Evolutionary conservation across 495 filamentous ascomycete species (phyloP).

Genomic region (Choiromyces venosus): DNA sequence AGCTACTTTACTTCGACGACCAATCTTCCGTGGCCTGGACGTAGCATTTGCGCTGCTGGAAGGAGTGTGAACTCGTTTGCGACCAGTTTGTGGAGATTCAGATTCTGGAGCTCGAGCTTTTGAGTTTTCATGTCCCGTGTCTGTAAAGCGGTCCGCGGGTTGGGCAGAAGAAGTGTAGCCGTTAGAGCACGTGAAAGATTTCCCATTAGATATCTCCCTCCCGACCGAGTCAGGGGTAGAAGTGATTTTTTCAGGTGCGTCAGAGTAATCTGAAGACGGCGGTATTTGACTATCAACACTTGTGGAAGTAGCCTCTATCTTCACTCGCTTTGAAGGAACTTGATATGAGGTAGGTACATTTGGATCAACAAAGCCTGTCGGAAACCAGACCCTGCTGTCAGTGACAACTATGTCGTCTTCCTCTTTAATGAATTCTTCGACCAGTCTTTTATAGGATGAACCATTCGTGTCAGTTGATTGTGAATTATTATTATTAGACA

Average conservation of each 20-base stretch:
- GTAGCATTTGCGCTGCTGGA: background rate
- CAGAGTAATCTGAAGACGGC: background rate
- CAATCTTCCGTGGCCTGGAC: background rate
- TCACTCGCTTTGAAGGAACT: background rate
- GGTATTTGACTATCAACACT: background rate
- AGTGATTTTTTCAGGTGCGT: background rate
- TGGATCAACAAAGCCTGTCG: background rate
- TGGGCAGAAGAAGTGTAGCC: background rate
- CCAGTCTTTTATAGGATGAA: background rate
- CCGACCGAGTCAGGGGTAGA: background rate
- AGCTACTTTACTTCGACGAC: background rate
- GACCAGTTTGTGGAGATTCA: background rate
- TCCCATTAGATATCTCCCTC: background rate
- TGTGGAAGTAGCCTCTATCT: background rate
- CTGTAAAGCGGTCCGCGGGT: background rate
- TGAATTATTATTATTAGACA: background rate
- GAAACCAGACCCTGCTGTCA: background rate
- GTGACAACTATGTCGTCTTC: background rate
- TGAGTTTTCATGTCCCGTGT: background rate
- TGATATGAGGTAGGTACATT: background rate
- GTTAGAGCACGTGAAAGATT: background rate
- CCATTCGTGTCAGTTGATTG: background rate
- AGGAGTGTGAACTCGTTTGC: background rate
- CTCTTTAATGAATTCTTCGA: background rate
- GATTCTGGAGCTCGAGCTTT: background rate